Base-by-base conservation (phyloP, 2,329 filamentous ascomycete species). In the Metarhizium sp. region DNA sequence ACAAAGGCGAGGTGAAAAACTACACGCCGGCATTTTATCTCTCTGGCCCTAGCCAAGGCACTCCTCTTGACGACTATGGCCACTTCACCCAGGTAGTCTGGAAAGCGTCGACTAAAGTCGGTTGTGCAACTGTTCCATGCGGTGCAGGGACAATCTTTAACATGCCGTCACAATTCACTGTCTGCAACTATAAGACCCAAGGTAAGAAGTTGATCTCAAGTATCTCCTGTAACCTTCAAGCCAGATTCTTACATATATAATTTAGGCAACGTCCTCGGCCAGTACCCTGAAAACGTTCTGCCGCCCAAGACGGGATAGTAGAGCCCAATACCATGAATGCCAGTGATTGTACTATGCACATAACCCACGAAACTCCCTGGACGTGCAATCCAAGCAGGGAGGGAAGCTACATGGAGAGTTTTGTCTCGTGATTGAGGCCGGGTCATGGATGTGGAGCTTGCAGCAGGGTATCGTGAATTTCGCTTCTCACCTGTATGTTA, bases 161-260 rank as follows among this genome's bases (percentile, higher is more conserved):
- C 61, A 70, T 83, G 75, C 78, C 77, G 13, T 40, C 14, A 40
- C 1, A 73, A 84, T n/a, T 84, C 77, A 92, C 88, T 34, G 90
- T 95, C 65, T 96, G 90, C 85, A 92, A 96, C 80, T 96, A 96
- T 76, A 75, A 74, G 61, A 79, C 84, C 59, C 74, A 83, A 59
- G 90, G 89, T 88, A 82, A 71, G 82, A 34, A 14, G 2, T 6
- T 6, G 13, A 13, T 4, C 10, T 18, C 25, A 2, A 16, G 13
- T 11, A 11, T 16, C 6, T 30, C 14, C 20, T 18, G 6, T 51
- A 4, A 14, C 11, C 4, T 34, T 11, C 11, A 34, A 16, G 43
- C 40, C 40, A 29, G 10, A 20, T n/a, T 16, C 47, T 55, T 25
- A 55, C 20, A 25, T 18, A 25, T 30, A 13, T 25, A 13, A 6